These are phyloP conservation scores for Fibroporia radiculosa DNA, from an alignment of 768 basidiomycete species.

Conservation along the genomic window DNA sequence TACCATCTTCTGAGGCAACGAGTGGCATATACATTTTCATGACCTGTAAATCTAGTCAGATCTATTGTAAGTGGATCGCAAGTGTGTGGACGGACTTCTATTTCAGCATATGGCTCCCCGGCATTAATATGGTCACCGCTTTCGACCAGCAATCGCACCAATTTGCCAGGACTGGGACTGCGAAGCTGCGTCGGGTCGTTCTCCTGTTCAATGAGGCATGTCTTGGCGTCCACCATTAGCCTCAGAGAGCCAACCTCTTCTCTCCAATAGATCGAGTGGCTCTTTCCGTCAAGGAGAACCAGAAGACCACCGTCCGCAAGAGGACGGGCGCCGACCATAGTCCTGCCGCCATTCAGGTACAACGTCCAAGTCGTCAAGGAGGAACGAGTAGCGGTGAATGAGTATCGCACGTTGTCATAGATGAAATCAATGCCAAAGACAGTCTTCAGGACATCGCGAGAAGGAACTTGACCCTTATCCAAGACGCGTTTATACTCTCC, in stretches of 20 bases:
- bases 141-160: slow-evolving; percentile 90
- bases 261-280: slow-evolving; percentile 96
- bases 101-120: slow-evolving; percentile 96
- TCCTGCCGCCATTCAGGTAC: slow-evolving; percentile 92
- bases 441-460: slow-evolving; percentile 90
- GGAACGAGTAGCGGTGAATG: slow-evolving; percentile 90
- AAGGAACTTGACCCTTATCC: slow-evolving; percentile 97
- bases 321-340: slow-evolving; percentile 85
- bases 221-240: slow-evolving; percentile 94
- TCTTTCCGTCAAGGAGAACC: slow-evolving; percentile 84
- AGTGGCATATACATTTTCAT: slow-evolving; percentile 99
- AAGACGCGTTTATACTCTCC: slow-evolving; percentile 90
- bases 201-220: slow-evolving; percentile 97
- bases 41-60: slow-evolving; percentile 39
- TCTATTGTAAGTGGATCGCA: neutral
- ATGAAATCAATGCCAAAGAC: slow-evolving; percentile 97
- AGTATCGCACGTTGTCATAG: slow-evolving; percentile 91
- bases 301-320: slow-evolving; percentile 94
- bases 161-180: slow-evolving; percentile 94
- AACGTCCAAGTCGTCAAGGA: slow-evolving; percentile 87
- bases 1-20: slow-evolving; percentile 88
- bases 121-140: slow-evolving; percentile 96
- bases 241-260: slow-evolving; percentile 94
- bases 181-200: slow-evolving; percentile 97
- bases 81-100: slow-evolving; percentile 72